Percentiles rank a stretch among this genome's conserved stretches.
These are phyloP conservation scores for Leccinum boreale DNA, from an alignment of 768 basidiomycete genomes.

Conservation along the genomic window DNA sequence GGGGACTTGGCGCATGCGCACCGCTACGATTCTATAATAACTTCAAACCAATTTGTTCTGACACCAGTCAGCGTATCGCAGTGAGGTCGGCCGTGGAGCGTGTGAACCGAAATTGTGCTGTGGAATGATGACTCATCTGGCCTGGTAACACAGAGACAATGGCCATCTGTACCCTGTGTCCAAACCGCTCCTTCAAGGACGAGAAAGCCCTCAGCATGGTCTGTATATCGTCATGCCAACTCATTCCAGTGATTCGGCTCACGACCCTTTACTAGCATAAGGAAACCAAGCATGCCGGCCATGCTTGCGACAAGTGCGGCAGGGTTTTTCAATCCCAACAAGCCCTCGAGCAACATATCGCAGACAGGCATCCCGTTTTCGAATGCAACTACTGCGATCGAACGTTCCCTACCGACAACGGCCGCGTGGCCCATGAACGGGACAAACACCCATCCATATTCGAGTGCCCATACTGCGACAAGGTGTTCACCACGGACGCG, in stretches of 20 bases:
- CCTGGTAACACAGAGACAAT: slow-evolving; percentile 6
- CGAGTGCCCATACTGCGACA: slow-evolving; percentile 14
- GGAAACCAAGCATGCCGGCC: slow-evolving; percentile 8
- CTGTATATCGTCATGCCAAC: neutral
- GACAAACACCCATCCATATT: slow-evolving; percentile 9
- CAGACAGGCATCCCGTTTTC: slow-evolving; percentile 8
- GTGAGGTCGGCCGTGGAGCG: no score
- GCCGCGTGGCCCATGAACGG: slow-evolving; percentile 8
- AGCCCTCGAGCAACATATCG: slow-evolving; percentile 16
- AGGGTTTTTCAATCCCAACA: neutral
- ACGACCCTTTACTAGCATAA: slow-evolving; percentile 12
- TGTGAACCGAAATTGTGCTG: no score
- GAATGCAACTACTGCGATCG: slow-evolving; percentile 18
- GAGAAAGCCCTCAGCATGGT: slow-evolving; percentile 11
- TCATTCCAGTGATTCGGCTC: neutral
- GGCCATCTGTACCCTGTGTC: slow-evolving; percentile 18
- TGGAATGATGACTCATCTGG: no score
- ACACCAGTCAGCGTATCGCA: no score
- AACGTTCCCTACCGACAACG: slow-evolving; percentile 2
- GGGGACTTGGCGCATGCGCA: no score
- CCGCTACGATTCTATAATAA: no score
- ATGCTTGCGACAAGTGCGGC: slow-evolving; percentile 8
- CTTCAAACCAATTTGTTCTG: no score
- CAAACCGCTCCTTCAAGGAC: slow-evolving; percentile 16
- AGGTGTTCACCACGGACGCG: slow-evolving; percentile 1